Percentiles rank a stretch among this genome's conserved stretches.
Evolutionary conservation across 768 basidiomycete genomes (phyloP).

Genomic region (Cystobasidiopsis lactophilus): DNA sequence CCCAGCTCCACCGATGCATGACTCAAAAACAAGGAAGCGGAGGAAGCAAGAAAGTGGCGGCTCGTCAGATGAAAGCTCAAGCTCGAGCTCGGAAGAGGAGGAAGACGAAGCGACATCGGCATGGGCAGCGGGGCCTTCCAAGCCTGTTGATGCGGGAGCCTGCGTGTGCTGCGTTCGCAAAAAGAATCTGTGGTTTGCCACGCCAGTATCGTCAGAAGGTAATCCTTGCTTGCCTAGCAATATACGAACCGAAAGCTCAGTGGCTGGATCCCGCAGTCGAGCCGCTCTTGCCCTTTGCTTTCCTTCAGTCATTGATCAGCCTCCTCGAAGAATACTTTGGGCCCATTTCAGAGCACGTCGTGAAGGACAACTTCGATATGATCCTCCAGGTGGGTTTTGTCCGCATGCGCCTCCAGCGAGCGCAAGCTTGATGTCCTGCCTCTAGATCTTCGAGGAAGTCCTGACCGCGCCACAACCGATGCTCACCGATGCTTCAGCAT

Average conservation of each 20-base stretch:
- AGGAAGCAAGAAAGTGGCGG: too few species aligned
- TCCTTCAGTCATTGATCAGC: constrained; percentile 61
- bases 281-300: constrained; percentile 71
- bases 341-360: constrained; percentile 47
- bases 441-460: constrained; percentile 64
- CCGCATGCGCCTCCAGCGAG: background rate
- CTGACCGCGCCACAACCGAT: constrained; percentile 75
- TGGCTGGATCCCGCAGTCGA: constrained; percentile 37
- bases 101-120: background rate
- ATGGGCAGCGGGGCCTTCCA: background rate
- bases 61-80: too few species aligned
- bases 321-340: constrained; percentile 74
- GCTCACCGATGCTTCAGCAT: constrained; percentile 68
- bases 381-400: constrained; percentile 34
- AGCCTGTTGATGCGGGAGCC: background rate
- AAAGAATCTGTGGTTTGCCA: background rate
- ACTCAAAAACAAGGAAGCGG: too few species aligned
- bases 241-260: background rate
- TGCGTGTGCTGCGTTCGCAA: background rate
- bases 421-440: background rate
- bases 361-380: constrained; percentile 82
- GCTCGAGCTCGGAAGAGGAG: too few species aligned
- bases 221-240: background rate
- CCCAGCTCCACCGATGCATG: background rate
- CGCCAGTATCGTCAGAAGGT: background rate